Evolutionary conservation across 805 yeast species (phyloP).

Genomic region (Spathaspora boniae): DNA sequence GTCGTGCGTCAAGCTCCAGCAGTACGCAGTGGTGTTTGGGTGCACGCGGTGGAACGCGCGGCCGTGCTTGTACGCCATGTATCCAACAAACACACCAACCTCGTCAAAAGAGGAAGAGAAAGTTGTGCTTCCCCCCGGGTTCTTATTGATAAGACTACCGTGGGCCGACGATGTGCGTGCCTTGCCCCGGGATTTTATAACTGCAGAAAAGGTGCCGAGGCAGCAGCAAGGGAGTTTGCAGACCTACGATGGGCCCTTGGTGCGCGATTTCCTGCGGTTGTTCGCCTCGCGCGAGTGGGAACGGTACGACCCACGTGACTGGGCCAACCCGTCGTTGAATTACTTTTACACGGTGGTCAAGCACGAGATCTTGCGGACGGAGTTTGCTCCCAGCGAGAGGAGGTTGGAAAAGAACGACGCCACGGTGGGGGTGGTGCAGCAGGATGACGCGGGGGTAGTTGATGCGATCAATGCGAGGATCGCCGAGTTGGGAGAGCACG

Average conservation of each 20-base stretch:
- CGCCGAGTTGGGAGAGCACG: constrained; percentile 10
- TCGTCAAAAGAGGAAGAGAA: too few species aligned
- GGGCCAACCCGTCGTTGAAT: constrained; percentile 62
- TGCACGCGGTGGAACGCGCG: constrained; percentile 48
- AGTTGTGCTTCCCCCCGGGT: constrained; percentile 74
- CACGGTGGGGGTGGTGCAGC: constrained; percentile 14
- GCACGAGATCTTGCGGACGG: constrained; percentile 58
- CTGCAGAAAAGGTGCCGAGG: constrained; percentile 12
- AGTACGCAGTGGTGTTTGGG: constrained; percentile 74
- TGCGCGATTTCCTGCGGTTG: constrained; percentile 20
- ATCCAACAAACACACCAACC: constrained; percentile 44
- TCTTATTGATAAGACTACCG: constrained; percentile 67
- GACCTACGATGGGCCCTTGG: constrained; percentile 13
- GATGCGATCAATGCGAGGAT: constrained; percentile 11
- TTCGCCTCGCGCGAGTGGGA: constrained; percentile 40
- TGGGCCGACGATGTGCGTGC: constrained; percentile 71
- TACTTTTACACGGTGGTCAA: constrained; percentile 65
- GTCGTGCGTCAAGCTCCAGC: constrained; percentile 47
- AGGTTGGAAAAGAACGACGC: constrained; percentile 19
- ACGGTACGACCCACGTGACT: constrained; percentile 54
- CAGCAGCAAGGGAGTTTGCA: constrained; percentile 13
- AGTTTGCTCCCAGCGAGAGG: constrained; percentile 13
- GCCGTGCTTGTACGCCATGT: constrained; percentile 57
- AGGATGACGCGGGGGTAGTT: constrained; percentile 10
- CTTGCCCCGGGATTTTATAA: constrained; percentile 43